phyloP scores from a whole-genome alignment of 2,329 filamentous ascomycete genomes.

The Plectosphaerella cucumerina region DNA sequence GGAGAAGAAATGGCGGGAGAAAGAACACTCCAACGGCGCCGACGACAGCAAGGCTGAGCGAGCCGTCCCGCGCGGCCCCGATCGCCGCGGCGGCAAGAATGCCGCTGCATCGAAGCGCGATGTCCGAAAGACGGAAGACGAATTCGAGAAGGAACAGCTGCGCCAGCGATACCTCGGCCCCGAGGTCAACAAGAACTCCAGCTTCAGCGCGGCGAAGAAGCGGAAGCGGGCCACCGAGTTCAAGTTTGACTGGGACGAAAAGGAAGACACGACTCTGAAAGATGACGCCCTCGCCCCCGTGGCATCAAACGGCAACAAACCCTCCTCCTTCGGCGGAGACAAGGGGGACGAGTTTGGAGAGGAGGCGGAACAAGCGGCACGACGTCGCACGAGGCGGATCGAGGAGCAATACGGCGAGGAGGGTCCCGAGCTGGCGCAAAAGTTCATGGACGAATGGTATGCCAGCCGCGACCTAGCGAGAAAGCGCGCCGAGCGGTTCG shows the following conservation, averaged over 20 bases:
- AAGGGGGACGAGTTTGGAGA: conserved; percentile 48
- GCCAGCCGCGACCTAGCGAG: conserved; percentile 57
- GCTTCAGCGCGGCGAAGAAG: conserved; percentile 95
- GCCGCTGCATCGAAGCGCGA: conserved; percentile 30
- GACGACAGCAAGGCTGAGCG: conserved; percentile 66
- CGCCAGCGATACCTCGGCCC: conserved; percentile 87
- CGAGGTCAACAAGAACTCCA: conserved; percentile 75
- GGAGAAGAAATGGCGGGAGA: conserved; percentile 28
- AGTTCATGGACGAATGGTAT: conserved; percentile 80
- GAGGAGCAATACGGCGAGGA: conserved; percentile 72
- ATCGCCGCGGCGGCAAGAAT: conserved; percentile 27
- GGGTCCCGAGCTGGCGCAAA: conserved; percentile 69
- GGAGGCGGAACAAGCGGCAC: conserved; percentile 49
- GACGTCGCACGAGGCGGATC: conserved; percentile 63
- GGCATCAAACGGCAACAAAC: conserved; percentile 17
- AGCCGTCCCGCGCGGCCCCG: conserved; percentile 40
- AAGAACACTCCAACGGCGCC: conserved; percentile 11
- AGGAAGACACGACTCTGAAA: conserved; percentile 84
- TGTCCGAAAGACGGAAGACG: conserved; percentile 34
- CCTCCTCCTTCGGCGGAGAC: conserved; percentile 38
- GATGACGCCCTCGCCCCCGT: conserved; percentile 72
- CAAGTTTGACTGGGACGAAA: conserved; percentile 96
- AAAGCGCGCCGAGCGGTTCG: conserved; percentile 68
- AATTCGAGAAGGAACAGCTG: conserved; percentile 69
- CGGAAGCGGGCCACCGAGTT: conserved; percentile 86